Conservation (phyloP, 1,139 yeast species). For the Citeromyces siamensis region DNA sequence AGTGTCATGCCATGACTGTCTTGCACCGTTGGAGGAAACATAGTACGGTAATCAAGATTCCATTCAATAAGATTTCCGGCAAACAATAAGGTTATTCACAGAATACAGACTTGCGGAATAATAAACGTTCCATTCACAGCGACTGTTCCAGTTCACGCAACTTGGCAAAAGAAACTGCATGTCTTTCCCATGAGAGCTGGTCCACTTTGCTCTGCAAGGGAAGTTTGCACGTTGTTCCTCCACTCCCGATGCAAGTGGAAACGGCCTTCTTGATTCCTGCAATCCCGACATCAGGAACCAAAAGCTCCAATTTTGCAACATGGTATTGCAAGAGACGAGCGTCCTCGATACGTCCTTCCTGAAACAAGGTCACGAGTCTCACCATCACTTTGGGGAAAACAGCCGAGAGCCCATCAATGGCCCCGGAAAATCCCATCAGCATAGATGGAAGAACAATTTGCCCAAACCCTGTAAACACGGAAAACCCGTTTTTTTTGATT, state of each 20-base stretch:
- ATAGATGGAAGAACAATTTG: slow-evolving; percentile 28
- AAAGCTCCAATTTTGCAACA: slow-evolving; percentile 21
- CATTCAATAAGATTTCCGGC: too few relatives aligned
- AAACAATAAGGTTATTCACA: too few relatives aligned
- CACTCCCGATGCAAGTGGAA: slow-evolving; percentile 9
- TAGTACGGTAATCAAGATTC: too few relatives aligned
- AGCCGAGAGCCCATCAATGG: slow-evolving; percentile 30
- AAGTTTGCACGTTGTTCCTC: slow-evolving; percentile 7
- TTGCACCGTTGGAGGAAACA: too few relatives aligned
- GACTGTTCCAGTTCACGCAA: too few relatives aligned
- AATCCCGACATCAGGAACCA: slow-evolving; percentile 22
- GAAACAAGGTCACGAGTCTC: slow-evolving; percentile 15
- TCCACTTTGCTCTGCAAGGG: slow-evolving; percentile 7
- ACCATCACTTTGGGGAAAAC: slow-evolving; percentile 25
- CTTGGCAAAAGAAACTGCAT: slow-evolving; percentile 5
- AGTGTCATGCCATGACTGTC: too few relatives aligned
- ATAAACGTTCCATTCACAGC: too few relatives aligned
- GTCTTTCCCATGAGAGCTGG: slow-evolving; percentile 5
- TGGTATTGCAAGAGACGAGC: slow-evolving; percentile 20
- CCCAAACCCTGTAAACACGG: slow-evolving; percentile 29
- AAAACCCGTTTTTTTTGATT: slow-evolving; percentile 15
- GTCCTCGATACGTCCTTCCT: slow-evolving; percentile 17
- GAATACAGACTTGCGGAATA: too few relatives aligned
- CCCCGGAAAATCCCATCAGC: slow-evolving; percentile 25
- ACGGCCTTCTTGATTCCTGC: slow-evolving; percentile 20